Evolutionary conservation across 495 filamentous ascomycete genomes (phyloP), one percentile per base, ranked within the genome.

Genomic region (Viridothelium virens): DNA sequence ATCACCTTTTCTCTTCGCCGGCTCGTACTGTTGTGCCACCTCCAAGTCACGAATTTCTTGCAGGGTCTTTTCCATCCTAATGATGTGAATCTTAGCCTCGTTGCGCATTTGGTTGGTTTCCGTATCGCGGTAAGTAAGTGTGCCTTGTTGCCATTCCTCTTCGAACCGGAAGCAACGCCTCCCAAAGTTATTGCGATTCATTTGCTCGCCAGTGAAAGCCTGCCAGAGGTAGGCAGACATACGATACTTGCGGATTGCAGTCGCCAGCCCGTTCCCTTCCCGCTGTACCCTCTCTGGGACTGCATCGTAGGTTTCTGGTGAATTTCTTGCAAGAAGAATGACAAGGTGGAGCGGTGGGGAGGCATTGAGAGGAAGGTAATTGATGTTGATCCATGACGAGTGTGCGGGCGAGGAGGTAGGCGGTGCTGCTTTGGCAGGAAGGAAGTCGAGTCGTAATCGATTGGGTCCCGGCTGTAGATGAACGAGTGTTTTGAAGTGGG

Each of bases 201-300:
- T 96, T 73, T 97, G 91, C 73, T 96, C 91, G 12, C 89, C 90
- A 0, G 92, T 97, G 72, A 94, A 96, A 7, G 91, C 91, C 74
- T 96, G 92, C 92, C 92, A 97, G 2, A 97, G 81, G 74, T 96
- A 95, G 18, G 91, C 92, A 33, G 91, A 87, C 86, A 91, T 95
- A 64, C 91, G 84, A 71, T 90, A 96, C 75, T 96, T 96, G 65
- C 84, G 83, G 69, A 94, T 83, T 0, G 92, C 92, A 12, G 81
- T 85, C 2, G 93, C 88, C 38, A 96, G 71, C 2, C 82, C 84
- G 73, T 93, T 93, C 3, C 89, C 91, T 80, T 96, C 92, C 65
- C 83, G 83, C 72, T 89, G 85, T 50, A 83, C 76, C 41, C 88
- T 81, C 63, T 91, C 86, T 0, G 91, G 91, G 36, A 87, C 83